A percentile compares a stretch with the other conserved stretches of the same genome.
These are phyloP conservation scores for Colletotrichum tanaceti DNA, from an alignment of 2,329 filamentous ascomycete species.

Conservation along the genomic window DNA sequence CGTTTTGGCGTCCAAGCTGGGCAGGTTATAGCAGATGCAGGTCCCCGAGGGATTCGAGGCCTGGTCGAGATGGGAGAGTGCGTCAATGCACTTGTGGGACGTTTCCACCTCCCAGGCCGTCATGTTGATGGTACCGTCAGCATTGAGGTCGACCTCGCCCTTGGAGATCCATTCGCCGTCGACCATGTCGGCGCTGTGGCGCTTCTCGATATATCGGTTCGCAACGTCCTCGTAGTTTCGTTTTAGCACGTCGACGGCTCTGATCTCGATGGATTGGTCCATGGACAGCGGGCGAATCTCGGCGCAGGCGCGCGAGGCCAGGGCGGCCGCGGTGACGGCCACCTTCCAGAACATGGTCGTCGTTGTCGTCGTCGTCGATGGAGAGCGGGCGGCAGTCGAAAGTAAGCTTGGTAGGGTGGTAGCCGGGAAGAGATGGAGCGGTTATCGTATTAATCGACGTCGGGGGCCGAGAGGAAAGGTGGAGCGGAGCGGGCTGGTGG, in stretches of 20 bases:
- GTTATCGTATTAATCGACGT: conserved; percentile 33
- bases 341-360: conserved; percentile 40
- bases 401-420: conserved; percentile 12
- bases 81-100: conserved; percentile 67
- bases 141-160: conserved; percentile 49
- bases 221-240: conserved; percentile 38
- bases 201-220: conserved; percentile 43
- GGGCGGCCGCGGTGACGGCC: conserved; percentile 34
- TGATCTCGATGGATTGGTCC: conserved; percentile 48
- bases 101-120: conserved; percentile 67
- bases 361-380: not conserved
- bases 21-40: conserved; percentile 85
- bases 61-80: conserved; percentile 65
- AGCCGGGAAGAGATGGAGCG: conserved; percentile 3
- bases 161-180: conserved; percentile 35
- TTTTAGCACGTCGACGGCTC: conserved; percentile 41
- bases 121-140: conserved; percentile 62
- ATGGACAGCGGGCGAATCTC: conserved; percentile 37
- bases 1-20: conserved; percentile 72
- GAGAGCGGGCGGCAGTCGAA: not conserved
- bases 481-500: conserved; percentile 17
- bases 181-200: conserved; percentile 23
- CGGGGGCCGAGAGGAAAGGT: conserved; percentile 34
- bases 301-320: conserved; percentile 38
- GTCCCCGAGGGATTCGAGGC: conserved; percentile 80